These are phyloP conservation scores for Lachancea lanzarotensis DNA, from an alignment of 805 yeast species.

Conservation along the genomic window DNA sequence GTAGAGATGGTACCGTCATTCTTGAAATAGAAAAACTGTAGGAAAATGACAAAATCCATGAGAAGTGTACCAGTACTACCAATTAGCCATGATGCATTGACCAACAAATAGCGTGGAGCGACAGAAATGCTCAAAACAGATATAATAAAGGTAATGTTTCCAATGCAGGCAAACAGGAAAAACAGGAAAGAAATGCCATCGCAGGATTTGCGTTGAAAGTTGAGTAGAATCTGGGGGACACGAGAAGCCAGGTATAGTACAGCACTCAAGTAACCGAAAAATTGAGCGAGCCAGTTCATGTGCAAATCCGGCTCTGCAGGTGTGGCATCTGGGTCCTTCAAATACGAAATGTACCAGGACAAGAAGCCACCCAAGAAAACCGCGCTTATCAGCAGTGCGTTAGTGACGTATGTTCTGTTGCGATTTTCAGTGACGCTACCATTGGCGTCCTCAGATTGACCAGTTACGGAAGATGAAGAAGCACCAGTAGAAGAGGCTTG, in stretches of 20 bases:
- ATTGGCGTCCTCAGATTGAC: slow-evolving; percentile 7
- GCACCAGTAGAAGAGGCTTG: slow-evolving; percentile 8
- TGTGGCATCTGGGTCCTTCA: slow-evolving; percentile 34
- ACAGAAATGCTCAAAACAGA: slow-evolving; percentile 74
- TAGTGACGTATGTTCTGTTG: slow-evolving; percentile 24
- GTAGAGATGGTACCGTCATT: background rate
- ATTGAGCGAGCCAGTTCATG: slow-evolving; percentile 74
- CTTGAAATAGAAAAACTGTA: slow-evolving; percentile 76
- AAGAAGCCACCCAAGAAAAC: slow-evolving; percentile 74
- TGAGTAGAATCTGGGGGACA: slow-evolving; percentile 83
- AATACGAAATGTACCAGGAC: slow-evolving; percentile 78
- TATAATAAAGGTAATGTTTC: slow-evolving; percentile 84
- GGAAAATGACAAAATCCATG: slow-evolving; percentile 76
- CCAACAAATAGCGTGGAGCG: slow-evolving; percentile 59
- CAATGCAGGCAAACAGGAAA: slow-evolving; percentile 90
- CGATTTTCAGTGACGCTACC: slow-evolving; percentile 10
- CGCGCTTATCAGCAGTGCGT: slow-evolving; percentile 48
- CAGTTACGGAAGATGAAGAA: slow-evolving; percentile 8
- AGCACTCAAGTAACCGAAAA: slow-evolving; percentile 79
- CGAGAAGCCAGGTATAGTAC: slow-evolving; percentile 76
- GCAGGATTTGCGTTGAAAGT: slow-evolving; percentile 81
- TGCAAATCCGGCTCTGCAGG: slow-evolving; percentile 41
- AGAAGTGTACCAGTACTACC: slow-evolving; percentile 85
- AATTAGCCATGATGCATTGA: slow-evolving; percentile 87
- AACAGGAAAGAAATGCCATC: slow-evolving; percentile 93